Evolutionary conservation across 1,139 yeast species (phyloP).

Genomic region (Nadsonia starkeyi-henricii): DNA sequence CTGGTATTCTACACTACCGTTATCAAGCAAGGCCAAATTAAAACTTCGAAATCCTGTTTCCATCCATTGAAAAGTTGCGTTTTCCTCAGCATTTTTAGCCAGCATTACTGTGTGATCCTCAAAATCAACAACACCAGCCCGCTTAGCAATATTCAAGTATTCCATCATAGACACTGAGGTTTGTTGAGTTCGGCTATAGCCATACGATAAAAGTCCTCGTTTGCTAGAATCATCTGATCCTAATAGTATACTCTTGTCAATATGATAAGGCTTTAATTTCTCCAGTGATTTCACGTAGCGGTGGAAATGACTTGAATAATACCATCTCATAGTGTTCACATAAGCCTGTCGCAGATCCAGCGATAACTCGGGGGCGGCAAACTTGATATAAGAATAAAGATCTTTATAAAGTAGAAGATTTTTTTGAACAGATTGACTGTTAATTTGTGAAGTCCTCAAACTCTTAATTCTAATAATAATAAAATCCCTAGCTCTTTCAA

Average conservation of each 20-base stretch:
- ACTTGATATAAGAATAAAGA: slow-evolving; percentile 40
- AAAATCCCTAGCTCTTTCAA: slow-evolving; percentile 65
- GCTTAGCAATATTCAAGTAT: slow-evolving; percentile 41
- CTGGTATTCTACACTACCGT: slow-evolving; percentile 62
- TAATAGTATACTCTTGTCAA: slow-evolving; percentile 40
- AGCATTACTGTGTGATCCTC: slow-evolving; percentile 56
- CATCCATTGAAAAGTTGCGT: slow-evolving; percentile 49
- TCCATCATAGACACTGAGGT: slow-evolving; percentile 22
- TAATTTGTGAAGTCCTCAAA: slow-evolving; percentile 37
- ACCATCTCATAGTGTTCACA: slow-evolving; percentile 83
- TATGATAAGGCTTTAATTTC: slow-evolving; percentile 37
- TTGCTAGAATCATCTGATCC: slow-evolving; percentile 26
- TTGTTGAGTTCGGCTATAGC: slow-evolving; percentile 1
- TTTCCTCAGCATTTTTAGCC: slow-evolving; percentile 75
- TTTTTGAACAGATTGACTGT: slow-evolving; percentile 64
- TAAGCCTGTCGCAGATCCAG: slow-evolving; percentile 70
- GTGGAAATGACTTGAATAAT: slow-evolving; percentile 64
- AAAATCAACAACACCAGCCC: slow-evolving; percentile 39
- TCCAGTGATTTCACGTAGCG: slow-evolving; percentile 69
- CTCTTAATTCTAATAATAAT: slow-evolving; percentile 49
- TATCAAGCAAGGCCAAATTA: slow-evolving; percentile 61
- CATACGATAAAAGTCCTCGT: slow-evolving; percentile 4
- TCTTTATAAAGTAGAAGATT: slow-evolving; percentile 48
- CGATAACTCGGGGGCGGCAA: slow-evolving; percentile 51
- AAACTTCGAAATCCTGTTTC: slow-evolving; percentile 66